Evolutionary conservation across 768 basidiomycete genomes (phyloP).

Genomic region (Thelephora aurantiotincta): DNA sequence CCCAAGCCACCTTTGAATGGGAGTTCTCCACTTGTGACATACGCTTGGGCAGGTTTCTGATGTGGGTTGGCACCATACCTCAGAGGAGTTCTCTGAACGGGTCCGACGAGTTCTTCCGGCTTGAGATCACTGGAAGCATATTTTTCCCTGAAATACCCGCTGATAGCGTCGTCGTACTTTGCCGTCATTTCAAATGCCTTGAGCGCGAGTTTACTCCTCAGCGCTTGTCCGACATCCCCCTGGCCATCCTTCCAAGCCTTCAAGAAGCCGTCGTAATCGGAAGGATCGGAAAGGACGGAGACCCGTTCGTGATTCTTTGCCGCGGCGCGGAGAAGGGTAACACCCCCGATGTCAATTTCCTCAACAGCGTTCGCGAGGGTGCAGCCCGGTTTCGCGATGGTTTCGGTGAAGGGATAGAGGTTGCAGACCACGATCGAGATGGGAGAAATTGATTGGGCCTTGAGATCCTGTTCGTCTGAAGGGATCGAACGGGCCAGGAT

Average conservation of each 20-base stretch:
- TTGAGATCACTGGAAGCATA: slow-evolving; percentile 74
- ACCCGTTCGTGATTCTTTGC: slow-evolving; percentile 97
- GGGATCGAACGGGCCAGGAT: slow-evolving; percentile 89
- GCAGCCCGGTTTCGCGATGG: slow-evolving; percentile 78
- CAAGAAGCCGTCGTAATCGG: slow-evolving; percentile 77
- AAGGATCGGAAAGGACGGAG: slow-evolving; percentile 76
- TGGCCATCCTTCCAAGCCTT: slow-evolving; percentile 58
- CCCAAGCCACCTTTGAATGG: slow-evolving; percentile 74
- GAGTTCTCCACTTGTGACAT: slow-evolving; percentile 73
- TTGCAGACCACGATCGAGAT: slow-evolving; percentile 99
- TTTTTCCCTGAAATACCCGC: slow-evolving; percentile 91
- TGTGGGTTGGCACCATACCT: slow-evolving; percentile 98
- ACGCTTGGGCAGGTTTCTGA: slow-evolving; percentile 97
- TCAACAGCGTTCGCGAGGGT: slow-evolving; percentile 89
- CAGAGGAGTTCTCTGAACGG: slow-evolving; percentile 73
- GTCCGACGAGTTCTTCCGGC: slow-evolving; percentile 44
- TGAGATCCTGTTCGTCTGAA: slow-evolving; percentile 79
- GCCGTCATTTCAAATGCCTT: slow-evolving; percentile 98
- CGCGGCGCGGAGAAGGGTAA: slow-evolving; percentile 92
- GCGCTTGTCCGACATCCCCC: slow-evolving; percentile 58
- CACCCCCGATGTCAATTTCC: slow-evolving; percentile 97
- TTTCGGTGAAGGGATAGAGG: slow-evolving; percentile 91
- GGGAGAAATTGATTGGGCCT: slow-evolving; percentile 72
- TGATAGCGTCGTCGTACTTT: slow-evolving; percentile 88
- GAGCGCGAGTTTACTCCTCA: slow-evolving; percentile 73